Base-by-base conservation (phyloP, 768 basidiomycete species). In the Suillus sp. region DNA sequence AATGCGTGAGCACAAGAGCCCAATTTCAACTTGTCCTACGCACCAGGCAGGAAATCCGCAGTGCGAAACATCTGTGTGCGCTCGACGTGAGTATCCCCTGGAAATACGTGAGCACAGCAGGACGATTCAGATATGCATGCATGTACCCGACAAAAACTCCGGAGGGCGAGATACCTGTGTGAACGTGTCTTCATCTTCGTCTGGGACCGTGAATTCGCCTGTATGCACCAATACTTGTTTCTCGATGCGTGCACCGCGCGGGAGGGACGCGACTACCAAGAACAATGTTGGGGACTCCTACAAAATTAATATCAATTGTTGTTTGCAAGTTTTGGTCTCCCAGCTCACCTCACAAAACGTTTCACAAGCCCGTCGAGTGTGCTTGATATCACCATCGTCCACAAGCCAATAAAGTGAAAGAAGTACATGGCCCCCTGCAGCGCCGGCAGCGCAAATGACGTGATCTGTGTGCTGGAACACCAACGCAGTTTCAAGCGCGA, bases 401-500 rank as follows among this genome's bases (percentile, higher is more conserved):
- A 78, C 74, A n/a, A 93, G 77, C 88, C 95, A 97, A 68, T 89
- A 90, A 20, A 94, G 73, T n/a, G 80, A 80, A 38, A 84, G 77
- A 64, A 92, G 91, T 1, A 79, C 73, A 73, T 86, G 81, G 0
- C 89, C 90, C 0, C 73, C 72, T 89, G 78, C 80, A 66, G 81
- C 77, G 30, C 96, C 75, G 0, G 89, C 89, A 5, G 81, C 75
- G 0, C 75, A 66, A 59, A 83, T 75, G 34, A 99, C 83, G 51
- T 93, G 85, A 10, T 80, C 73, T 2, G 88, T 87, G 72, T 99
- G 97, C 69, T 98, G 96, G 47, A 87, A 82, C 1, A 85, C 83
- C 9, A 99, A 79, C 1, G 91, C 89, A 1, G 85, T 81, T 75
- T 99, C 93, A 13, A 78, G 69, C 0, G 84, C 76, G 59, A 92